Evolutionary conservation across 805 yeast species (phyloP), one percentile per base, ranked within the genome.

Genomic region (Schizosaccharomyces osmophilus): DNA sequence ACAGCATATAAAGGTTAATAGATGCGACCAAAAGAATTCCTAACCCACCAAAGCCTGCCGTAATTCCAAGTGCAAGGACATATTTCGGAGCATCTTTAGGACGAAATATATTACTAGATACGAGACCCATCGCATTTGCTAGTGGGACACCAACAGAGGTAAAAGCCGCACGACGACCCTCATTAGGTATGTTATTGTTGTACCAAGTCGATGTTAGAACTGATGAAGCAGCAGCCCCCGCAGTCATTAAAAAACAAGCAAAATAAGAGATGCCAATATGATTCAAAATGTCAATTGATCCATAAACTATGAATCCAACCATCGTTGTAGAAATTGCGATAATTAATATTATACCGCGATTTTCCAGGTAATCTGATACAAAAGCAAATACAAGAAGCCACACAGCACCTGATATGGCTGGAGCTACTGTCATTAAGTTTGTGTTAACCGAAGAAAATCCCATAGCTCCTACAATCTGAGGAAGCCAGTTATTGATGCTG

Each of bases 391-490:
- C 63, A 9, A 77, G 63, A 54, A 77, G 69, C 4, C 74, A 69
- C 22, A 75, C 67, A 2, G 80, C 79, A 45, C 80, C 80, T 71
- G 74, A 73, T 29, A 74, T 67, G 64, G 76, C 77, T 29, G 80
- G 80, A 19, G 79, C 79, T 58, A 76, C 78, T 15, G 79, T 82
- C 71, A 80, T 83, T 63, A 81, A 77, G 69, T 84, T 82, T 9
- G 89, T 88, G 61, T 76, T 73, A 65, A 78, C 83, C 8, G 84
- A 82, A 3, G 86, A 79, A 73, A 81, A 74, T 22, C 83, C 83
- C 73, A 81, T 71, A 61, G 74, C 70, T 48, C 70, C 73, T 64
- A 81, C 79, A 66, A 81, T 80, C 73, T 76, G 79, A 4, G 79
- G 80, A 64, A 76, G 63, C 43, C 41, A 61, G 29, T 45, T 42